Conservation (phyloP, 805 yeast genomes). For the Candida ovalis region DNA sequence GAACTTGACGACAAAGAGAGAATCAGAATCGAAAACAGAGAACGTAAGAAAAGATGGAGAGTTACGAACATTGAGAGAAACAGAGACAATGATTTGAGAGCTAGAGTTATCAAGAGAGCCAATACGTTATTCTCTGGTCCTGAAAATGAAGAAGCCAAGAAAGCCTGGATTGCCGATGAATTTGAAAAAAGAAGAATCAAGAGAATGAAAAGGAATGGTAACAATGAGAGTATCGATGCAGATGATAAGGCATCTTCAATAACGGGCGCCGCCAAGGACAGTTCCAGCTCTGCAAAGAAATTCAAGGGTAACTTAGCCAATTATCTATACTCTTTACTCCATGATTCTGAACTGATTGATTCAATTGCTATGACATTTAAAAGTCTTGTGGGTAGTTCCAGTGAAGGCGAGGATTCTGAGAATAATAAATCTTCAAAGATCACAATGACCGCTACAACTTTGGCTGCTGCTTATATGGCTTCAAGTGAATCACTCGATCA, state of each 20-base stretch:
- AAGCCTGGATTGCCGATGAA: constrained; percentile 72
- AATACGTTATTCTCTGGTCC: constrained; percentile 57
- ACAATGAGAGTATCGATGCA: constrained; percentile 3
- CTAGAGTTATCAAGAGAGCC: constrained; percentile 75
- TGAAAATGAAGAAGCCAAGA: constrained; percentile 48
- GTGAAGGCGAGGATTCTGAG: constrained; percentile 6
- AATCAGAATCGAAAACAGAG: constrained; percentile 64
- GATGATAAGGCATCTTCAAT: constrained; percentile 3
- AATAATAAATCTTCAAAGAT: constrained; percentile 7
- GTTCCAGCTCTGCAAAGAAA: background rate
- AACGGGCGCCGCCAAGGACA: background rate
- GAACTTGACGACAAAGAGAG: constrained; percentile 46
- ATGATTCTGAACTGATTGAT: constrained; percentile 10
- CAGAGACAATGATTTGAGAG: constrained; percentile 81
- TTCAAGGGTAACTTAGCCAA: background rate
- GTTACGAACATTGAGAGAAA: constrained; percentile 75
- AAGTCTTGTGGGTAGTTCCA: constrained; percentile 33
- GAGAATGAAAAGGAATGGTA: constrained; percentile 41
- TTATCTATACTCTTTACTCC: constrained; percentile 8
- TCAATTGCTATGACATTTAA: constrained; percentile 11
- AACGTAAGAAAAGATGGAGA: constrained; percentile 80
- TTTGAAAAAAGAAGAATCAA: constrained; percentile 62
- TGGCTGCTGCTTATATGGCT: constrained; percentile 35
- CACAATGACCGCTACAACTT: constrained; percentile 35
- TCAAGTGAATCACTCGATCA: constrained; percentile 19